These are phyloP conservation scores for Vaccinium myrtillus DNA, from an alignment of 148 eudicot species.

Conservation along the genomic window DNA sequence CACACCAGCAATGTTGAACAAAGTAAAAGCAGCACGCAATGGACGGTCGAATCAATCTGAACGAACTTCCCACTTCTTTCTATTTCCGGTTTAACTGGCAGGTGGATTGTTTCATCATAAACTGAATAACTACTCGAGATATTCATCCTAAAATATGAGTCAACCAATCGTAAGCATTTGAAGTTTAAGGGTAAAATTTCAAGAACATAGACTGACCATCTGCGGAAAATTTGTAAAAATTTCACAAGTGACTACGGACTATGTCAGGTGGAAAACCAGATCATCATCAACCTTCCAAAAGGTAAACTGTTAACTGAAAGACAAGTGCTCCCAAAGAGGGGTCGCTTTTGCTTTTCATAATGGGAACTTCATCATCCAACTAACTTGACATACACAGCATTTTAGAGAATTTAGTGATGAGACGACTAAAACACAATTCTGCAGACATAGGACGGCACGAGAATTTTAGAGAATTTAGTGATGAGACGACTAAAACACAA, in stretches of 20 bases:
- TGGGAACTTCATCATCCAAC: not conserved
- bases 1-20: not conserved
- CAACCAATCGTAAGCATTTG: not conserved
- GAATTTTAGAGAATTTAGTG: not conserved
- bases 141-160: not conserved
- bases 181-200: not conserved
- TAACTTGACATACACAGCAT: slow-evolving; percentile 2
- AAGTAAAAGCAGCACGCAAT: not conserved
- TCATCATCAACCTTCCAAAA: not conserved
- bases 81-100: not conserved
- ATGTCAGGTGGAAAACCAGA: not conserved
- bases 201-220: not conserved
- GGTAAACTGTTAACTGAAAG: not conserved
- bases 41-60: not conserved
- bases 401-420: not conserved
- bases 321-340: not conserved
- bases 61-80: not conserved
- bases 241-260: not conserved
- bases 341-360: not conserved
- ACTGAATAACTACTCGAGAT: not conserved
- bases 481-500: not conserved
- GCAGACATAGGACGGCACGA: not conserved
- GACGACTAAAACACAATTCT: not conserved
- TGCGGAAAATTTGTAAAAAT: not conserved
- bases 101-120: not conserved